Evolutionary conservation across 805 yeast genomes (phyloP), one percentile per base, ranked within the genome.

Genomic region (Ogataea paradorogensis): DNA sequence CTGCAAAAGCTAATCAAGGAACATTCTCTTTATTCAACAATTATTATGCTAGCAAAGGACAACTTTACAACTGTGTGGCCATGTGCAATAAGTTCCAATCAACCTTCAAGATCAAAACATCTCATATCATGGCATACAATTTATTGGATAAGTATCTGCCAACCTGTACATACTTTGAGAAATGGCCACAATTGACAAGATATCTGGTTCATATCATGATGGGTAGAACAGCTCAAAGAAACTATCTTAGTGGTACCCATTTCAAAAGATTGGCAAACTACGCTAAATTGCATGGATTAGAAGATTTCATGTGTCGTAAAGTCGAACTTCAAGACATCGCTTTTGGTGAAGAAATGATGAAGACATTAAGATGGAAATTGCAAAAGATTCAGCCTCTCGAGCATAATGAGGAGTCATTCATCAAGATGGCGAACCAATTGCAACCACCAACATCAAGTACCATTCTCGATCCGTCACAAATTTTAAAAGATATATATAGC

Each of bases 51-150:
- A 27, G 27, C 4, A 42, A 36, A 13, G 42, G 47, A 10, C 48
- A 60, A 35, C n/a, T 56, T 4, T 51, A 49, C 33, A 42, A 47
- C 29, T 51, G 53, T 15, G 38, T 58, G 41, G 60, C 65, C 11
- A 42, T 58, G 27, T 39, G 55, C 14, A 39, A 50, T 9, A 30
- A 48, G n/a, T 51, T 56, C 40, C 33, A 38, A 7, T 39, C 33
- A 22, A 40, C 40, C 9, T 53, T 49, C 27, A 27, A 40, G 4
- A 26, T 42, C 2, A 33, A 43, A 0, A 40, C 48, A 15, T 31
- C 30, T n/a, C 42, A 39, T n/a, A 28, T 46, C 15, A 28, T 58
- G 8, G 46, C 48, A 10, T 40, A 39, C 18, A 46, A 45, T n/a
- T 20, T 59, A n/a, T 27, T 58, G 2, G 44, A 49, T 18, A 33